Base-by-base conservation (phyloP, 495 filamentous ascomycete species). In the Penicillium cinerascens region DNA sequence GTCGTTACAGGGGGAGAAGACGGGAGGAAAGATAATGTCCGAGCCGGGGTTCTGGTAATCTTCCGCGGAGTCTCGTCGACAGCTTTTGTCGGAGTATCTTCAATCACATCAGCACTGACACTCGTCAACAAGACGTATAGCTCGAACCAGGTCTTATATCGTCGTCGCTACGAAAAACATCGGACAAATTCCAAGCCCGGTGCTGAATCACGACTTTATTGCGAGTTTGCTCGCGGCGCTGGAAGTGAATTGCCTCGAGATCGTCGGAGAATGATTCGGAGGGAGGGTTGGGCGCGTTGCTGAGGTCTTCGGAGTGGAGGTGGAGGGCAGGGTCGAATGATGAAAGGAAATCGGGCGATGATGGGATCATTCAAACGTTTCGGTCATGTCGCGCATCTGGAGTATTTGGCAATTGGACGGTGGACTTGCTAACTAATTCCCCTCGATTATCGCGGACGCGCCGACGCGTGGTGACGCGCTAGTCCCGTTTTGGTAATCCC, bases 191-290 rank as follows among this genome's bases (percentile, higher is more conserved):
- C 78, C 81, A 85, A 35, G 76, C 67, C 25, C 85, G 73, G 59
- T 87, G 80, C 56, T 84, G 84, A 39, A 88, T 86, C 11, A 87
- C 83, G 26, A 84, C 73, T 47, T 72, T 81, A 54, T 84, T 80
- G 44, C 67, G 70, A 22, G 73, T 73, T 41, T 69, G 74, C 54
- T 87, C 82, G 40, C 67, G 61, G n/a, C 73, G 64, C 36, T 77
- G 60, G 4, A 73, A 54, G 47, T 82, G 62, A 22, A 86, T 68
- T 17, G 81, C 82, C 58, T 84, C 81, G 44, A 88, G 49, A 36
- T 88, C 84, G 75, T 86, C 82, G 35, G 78, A 78, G 65, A 76
- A 71, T 41, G 75, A 69, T 56, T 72, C 59, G 18, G 68, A 71
- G 25, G 63, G 63, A 6, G 58, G 64, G 10, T 69, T 60, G 29